Evolutionary conservation across 1,139 yeast species (phyloP).

Genomic region (Hyphopichia burtonii): DNA sequence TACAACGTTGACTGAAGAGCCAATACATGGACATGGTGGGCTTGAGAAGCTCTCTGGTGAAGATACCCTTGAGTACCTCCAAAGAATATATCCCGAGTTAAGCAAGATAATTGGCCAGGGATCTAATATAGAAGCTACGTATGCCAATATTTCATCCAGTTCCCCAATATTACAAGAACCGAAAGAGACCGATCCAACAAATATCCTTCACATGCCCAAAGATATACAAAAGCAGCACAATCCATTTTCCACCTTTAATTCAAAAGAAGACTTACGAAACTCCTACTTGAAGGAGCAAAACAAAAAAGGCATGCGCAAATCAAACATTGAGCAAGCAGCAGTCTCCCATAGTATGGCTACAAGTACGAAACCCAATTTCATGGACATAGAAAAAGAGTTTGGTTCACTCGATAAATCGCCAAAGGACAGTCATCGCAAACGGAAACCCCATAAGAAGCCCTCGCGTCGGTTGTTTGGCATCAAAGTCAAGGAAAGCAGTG

Average conservation of each 20-base stretch:
- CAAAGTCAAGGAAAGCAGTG: neutral
- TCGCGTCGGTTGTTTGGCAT: neutral
- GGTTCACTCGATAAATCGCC: neutral
- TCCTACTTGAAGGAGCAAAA: slow-evolving; percentile 1
- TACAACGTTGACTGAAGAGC: too few species aligned
- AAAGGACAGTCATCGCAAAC: neutral
- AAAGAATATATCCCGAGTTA: slow-evolving; percentile 10
- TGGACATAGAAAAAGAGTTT: neutral
- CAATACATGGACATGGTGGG: too few species aligned
- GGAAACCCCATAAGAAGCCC: neutral
- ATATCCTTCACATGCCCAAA: slow-evolving; percentile 7
- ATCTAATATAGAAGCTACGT: too few species aligned
- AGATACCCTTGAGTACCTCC: slow-evolving; percentile 7
- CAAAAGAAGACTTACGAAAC: neutral
- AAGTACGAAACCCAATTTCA: neutral
- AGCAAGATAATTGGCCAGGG: slow-evolving; percentile 3
- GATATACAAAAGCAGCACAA: slow-evolving; percentile 3
- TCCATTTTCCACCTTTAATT: slow-evolving; percentile 8
- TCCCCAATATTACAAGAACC: neutral
- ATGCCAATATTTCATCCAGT: too few species aligned
- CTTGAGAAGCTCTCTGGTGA: slow-evolving; percentile 7
- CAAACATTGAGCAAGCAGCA: too few species aligned
- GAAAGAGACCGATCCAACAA: slow-evolving; percentile 7
- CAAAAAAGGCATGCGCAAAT: too few species aligned
- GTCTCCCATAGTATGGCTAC: too few species aligned